These are phyloP conservation scores for Lophium mytilinum DNA, from an alignment of 495 filamentous ascomycete genomes.

Conservation along the genomic window DNA sequence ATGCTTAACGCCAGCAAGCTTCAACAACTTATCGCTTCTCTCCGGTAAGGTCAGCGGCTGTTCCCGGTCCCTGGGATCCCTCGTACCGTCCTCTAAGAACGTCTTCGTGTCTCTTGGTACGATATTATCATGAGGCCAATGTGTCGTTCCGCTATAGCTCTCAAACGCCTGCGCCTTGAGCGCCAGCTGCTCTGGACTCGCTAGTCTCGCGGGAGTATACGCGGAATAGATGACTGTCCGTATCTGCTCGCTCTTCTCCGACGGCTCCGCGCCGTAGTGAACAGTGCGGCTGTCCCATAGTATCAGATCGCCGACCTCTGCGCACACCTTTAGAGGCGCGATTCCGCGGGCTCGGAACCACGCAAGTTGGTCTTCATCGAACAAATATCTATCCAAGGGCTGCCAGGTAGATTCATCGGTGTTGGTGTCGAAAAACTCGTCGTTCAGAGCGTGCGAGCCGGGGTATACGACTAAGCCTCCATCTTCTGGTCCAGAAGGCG, in stretches of 20 bases:
- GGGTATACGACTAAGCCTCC: conserved; percentile 33
- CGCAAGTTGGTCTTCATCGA: conserved; percentile 30
- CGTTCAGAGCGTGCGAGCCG: conserved; percentile 29
- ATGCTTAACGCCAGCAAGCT: background rate
- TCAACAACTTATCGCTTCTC: background rate
- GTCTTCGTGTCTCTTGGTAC: background rate
- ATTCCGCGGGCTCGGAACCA: conserved; percentile 33
- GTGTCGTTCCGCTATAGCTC: background rate
- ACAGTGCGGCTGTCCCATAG: conserved; percentile 39
- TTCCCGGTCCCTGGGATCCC: background rate
- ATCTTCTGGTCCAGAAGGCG: conserved; percentile 31
- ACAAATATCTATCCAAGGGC: conserved; percentile 29
- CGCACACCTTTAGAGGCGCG: conserved; percentile 33
- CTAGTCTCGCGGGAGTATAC: conserved; percentile 17
- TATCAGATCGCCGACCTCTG: conserved; percentile 38
- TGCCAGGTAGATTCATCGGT: conserved; percentile 26
- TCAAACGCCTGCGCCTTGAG: background rate
- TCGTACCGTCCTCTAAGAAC: background rate
- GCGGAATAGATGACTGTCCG: conserved; percentile 36
- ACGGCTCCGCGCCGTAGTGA: conserved; percentile 31
- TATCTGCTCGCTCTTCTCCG: conserved; percentile 12
- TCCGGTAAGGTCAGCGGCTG: background rate
- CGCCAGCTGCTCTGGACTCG: background rate
- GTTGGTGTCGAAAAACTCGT: conserved; percentile 34
- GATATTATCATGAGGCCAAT: conserved; percentile 2